These are phyloP conservation scores for Boletus reticulatus DNA, from an alignment of 768 basidiomycete genomes.

Conservation along the genomic window DNA sequence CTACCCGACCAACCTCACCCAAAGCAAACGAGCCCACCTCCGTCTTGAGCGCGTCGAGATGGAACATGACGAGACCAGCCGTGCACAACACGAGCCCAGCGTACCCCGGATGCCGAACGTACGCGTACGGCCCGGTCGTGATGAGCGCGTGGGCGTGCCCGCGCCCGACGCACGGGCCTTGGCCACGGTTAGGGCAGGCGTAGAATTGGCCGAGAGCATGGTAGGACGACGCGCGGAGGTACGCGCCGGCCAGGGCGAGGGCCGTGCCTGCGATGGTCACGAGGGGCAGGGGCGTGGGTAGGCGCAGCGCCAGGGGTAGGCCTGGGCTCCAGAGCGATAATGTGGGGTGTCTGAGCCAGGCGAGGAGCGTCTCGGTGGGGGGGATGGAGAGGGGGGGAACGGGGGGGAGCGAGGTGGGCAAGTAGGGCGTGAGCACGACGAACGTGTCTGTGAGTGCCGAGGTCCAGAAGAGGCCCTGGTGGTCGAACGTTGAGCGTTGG, in stretches of 20 bases:
- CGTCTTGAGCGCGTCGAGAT: conserved; percentile 3
- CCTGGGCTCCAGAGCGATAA: neutral
- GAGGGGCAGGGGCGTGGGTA: neutral
- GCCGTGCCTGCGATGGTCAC: conserved; percentile 34
- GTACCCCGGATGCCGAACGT: conserved; percentile 31
- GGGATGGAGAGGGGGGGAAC: neutral
- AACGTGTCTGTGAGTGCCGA: conserved; percentile 7
- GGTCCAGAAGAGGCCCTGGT: conserved; percentile 18
- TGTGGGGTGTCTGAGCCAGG: neutral
- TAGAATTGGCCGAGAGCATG: conserved; percentile 24
- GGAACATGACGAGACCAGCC: conserved; percentile 12
- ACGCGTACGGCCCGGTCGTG: conserved; percentile 25
- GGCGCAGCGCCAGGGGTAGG: neutral
- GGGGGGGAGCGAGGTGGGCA: neutral
- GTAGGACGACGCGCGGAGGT: conserved; percentile 37
- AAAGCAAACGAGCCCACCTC: neutral
- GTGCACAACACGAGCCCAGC: conserved; percentile 32
- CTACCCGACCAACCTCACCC: conserved; percentile 11
- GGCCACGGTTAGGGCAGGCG: conserved; percentile 10
- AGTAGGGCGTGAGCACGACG: conserved; percentile 8
- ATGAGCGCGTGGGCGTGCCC: conserved; percentile 24
- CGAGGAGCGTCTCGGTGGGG: neutral
- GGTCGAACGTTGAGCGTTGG: neutral
- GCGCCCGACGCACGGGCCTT: neutral
- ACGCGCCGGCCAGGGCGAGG: conserved; percentile 40